Evolutionary conservation across 2,329 filamentous ascomycete genomes (phyloP).

Genomic region (Lizonia empirigonia): DNA sequence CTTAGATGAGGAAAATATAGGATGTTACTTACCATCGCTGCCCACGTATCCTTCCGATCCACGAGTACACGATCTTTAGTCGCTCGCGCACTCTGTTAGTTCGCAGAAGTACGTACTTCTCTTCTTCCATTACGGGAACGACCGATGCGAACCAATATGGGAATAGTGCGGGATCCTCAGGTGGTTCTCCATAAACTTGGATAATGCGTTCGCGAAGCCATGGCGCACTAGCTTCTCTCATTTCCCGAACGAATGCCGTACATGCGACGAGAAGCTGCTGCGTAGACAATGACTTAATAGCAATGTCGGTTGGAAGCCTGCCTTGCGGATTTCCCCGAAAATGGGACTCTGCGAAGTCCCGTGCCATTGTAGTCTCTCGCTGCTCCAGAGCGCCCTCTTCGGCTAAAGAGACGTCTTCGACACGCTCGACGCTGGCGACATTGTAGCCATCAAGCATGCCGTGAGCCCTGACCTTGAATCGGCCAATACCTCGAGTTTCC

Average conservation of each 20-base stretch:
- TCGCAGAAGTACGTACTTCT: constrained; percentile 77
- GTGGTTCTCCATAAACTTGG: constrained; percentile 76
- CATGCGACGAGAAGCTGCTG: constrained; percentile 69
- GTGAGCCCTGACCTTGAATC: constrained; percentile 73
- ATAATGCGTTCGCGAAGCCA: constrained; percentile 78
- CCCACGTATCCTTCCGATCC: constrained; percentile 75
- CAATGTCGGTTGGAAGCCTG: constrained; percentile 33
- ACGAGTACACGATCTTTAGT: constrained; percentile 79
- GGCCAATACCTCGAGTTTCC: constrained; percentile 75
- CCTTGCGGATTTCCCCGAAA: constrained; percentile 43
- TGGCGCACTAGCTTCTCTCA: constrained; percentile 69
- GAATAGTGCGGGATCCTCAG: constrained; percentile 75
- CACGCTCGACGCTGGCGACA: constrained; percentile 73
- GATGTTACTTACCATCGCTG: constrained; percentile 69
- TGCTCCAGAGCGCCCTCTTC: constrained; percentile 81
- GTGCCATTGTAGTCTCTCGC: constrained; percentile 61
- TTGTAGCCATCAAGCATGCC: constrained; percentile 75
- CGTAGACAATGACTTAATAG: constrained; percentile 68
- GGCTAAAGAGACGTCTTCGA: constrained; percentile 80
- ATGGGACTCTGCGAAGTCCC: constrained; percentile 41
- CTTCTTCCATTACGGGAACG: constrained; percentile 74
- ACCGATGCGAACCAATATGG: constrained; percentile 92
- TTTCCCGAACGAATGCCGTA: constrained; percentile 70
- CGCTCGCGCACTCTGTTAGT: constrained; percentile 79
- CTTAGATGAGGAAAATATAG: background rate